Evolutionary conservation across 805 yeast genomes (phyloP), one percentile per base, ranked within the genome.

Genomic region (Diddensiella santjacobensis): DNA sequence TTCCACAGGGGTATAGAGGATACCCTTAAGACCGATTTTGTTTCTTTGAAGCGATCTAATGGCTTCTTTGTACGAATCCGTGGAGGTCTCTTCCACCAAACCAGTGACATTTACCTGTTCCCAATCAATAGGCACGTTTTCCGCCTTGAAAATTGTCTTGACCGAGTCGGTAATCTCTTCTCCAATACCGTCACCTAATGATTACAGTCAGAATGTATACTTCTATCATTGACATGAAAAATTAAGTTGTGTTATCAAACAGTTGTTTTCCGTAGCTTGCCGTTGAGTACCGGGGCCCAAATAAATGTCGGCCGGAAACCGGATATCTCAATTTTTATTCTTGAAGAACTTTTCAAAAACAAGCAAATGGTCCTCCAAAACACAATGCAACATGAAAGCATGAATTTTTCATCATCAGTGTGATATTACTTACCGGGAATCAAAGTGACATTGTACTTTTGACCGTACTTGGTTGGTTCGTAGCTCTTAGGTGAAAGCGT

Each of bases 181-280:
- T 70, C 99, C 99, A 58, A 90, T 85, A 79, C 98, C 98, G 67
- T 91, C 99, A 72, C 99, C 96, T 61, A 24, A 22, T n/a, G n/a
- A n/a, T n/a, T n/a, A n/a, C n/a, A n/a, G n/a, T n/a, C n/a, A n/a
- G n/a, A n/a, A n/a, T n/a, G n/a, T n/a, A n/a, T n/a, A n/a, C n/a
- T n/a, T n/a, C n/a, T n/a, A n/a, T n/a, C n/a, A n/a, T n/a, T n/a
- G n/a, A n/a, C n/a, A n/a, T n/a, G n/a, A n/a, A n/a, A n/a, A n/a
- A n/a, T n/a, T n/a, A n/a, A n/a, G n/a, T n/a, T n/a, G n/a, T n/a
- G n/a, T n/a, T n/a, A n/a, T n/a, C n/a, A n/a, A n/a, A n/a, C n/a
- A n/a, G n/a, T n/a, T n/a, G n/a, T n/a, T n/a, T n/a, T n/a, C n/a
- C n/a, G n/a, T n/a, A n/a, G n/a, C n/a, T n/a, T n/a, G n/a, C n/a